Base-by-base conservation (phyloP, 768 basidiomycete genomes). In the Macrolepiota fuliginosa region DNA sequence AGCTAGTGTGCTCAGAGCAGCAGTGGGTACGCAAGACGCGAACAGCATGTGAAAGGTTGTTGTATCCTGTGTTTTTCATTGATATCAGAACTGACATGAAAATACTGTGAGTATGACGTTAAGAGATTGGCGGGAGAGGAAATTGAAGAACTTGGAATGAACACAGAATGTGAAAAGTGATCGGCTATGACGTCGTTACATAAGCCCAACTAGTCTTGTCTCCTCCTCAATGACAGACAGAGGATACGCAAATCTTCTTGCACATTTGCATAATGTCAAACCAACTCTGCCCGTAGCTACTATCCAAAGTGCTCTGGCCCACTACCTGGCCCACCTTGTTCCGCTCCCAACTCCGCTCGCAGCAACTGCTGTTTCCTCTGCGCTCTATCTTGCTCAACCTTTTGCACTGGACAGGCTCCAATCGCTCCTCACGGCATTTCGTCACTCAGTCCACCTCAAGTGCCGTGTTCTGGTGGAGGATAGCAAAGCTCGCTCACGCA, bases 381-480 rank as follows among this genome's bases (percentile, higher is more conserved):
- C 84, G 2, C 77, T 83, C 56, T 88, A 84, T 69, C 74, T 76
- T 0, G 64, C 70, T 2, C 74, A 76, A 19, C 79, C 80, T 0
- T 73, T 82, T 54, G 76, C 80, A 15, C 69, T 81, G 62, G 68
- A 74, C 10, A 82, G 80, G 63, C 76, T 88, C 3, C 74, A 82
- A 54, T 74, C 81, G 0, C 77, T 89, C 7, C 69, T 77, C 5
- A 80, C 77, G 6, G 83, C 85, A 17, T 87, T 87, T 68, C 79
- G 86, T 29, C 83, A 88, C 75, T 83, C 86, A 3, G 69, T 80
- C 2, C 86, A 87, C 67, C 67, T 85, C 25, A 85, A 83, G 63
- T 76, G 78, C 56, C 75, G 77, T 50, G 72, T 74, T 19, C 65
- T 83, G 37, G 58, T 73, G 25, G 75, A 81, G 22, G 72, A 74